A percentile compares a stretch with the other conserved stretches of the same genome.
Evolutionary conservation across 768 basidiomycete genomes (phyloP).

Genomic region (Psilocybe cyanescens): DNA sequence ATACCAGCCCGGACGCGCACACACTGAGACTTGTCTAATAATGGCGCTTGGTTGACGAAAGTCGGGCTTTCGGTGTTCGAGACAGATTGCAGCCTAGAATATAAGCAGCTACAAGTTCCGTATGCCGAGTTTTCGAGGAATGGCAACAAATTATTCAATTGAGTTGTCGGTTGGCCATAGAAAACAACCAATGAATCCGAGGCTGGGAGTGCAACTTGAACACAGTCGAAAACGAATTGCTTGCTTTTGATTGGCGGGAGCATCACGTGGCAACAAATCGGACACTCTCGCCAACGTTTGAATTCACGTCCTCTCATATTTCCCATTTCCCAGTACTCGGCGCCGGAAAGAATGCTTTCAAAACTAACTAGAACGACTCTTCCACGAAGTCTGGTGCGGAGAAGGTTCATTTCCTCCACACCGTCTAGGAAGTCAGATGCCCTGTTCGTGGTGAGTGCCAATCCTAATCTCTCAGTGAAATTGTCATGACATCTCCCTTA

Average conservation of each 20-base stretch:
- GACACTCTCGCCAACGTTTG: slow-evolving; percentile 13
- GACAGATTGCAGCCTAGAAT: too few relatives aligned
- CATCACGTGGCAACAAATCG: slow-evolving; percentile 15
- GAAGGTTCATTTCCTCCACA: slow-evolving; percentile 46
- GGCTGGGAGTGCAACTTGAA: not conserved
- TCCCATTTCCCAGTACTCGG: not conserved
- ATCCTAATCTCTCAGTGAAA: slow-evolving; percentile 6
- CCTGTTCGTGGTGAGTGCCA: slow-evolving; percentile 76
- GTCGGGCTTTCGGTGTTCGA: too few relatives aligned
- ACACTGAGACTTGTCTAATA: not conserved
- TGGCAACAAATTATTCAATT: too few relatives aligned
- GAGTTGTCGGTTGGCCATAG: not conserved
- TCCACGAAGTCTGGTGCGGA: slow-evolving; percentile 20
- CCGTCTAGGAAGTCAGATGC: slow-evolving; percentile 71
- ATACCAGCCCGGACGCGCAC: not conserved
- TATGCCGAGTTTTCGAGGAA: too few relatives aligned
- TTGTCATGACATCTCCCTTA: slow-evolving; percentile 34
- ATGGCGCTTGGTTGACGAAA: not conserved
- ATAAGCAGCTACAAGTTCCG: too few relatives aligned
- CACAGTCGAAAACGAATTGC: not conserved
- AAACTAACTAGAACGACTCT: slow-evolving; percentile 21
- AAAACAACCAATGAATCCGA: slow-evolving; percentile 18
- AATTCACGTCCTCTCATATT: not conserved
- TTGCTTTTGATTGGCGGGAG: slow-evolving; percentile 6
- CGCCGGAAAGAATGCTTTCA: slow-evolving; percentile 22